Percentiles rank a stretch among this genome's conserved stretches.
Evolutionary conservation across 129 eudicot species (phyloP).

Genomic region (Chrysanthemum seticuspe): DNA sequence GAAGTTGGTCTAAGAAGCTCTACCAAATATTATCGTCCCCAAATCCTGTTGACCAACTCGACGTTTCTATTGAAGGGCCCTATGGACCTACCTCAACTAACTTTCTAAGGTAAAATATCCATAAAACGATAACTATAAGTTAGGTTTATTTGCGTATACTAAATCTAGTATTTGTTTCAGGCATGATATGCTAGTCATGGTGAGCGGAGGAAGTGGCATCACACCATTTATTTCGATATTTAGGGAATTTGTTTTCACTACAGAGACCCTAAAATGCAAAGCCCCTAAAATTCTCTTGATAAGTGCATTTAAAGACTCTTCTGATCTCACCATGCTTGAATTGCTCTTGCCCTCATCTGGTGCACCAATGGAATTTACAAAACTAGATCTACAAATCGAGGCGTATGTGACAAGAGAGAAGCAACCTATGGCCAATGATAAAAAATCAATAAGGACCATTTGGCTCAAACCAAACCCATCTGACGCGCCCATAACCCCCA

Average conservation of each 20-base stretch:
- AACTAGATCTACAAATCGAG: conserved; percentile 60
- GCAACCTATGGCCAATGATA: conserved; percentile 25
- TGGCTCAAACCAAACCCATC: conserved; percentile 72
- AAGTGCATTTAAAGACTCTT: conserved; percentile 59
- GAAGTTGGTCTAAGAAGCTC: conserved; percentile 79
- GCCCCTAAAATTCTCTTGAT: conserved; percentile 59
- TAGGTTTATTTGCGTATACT: not conserved
- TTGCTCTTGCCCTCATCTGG: conserved; percentile 58
- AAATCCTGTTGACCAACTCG: conserved; percentile 43
- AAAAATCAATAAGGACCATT: conserved; percentile 29
- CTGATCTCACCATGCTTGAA: conserved; percentile 73
- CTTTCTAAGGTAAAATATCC: conserved; percentile 52
- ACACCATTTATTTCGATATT: conserved; percentile 87
- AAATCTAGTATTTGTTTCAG: conserved; percentile 33
- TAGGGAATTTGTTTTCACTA: conserved; percentile 50
- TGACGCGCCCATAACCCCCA: conserved; percentile 56
- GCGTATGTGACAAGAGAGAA: conserved; percentile 77
- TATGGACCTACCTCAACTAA: conserved; percentile 84
- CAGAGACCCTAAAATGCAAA: conserved; percentile 37
- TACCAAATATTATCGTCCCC: conserved; percentile 59
- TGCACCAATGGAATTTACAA: conserved; percentile 37
- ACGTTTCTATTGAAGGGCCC: conserved; percentile 79
- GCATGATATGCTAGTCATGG: conserved; percentile 75
- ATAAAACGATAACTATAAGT: not conserved
- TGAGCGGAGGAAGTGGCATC: conserved; percentile 94